A percentile compares a stretch with the other conserved stretches of the same genome.
phyloP scores from a whole-genome alignment of 257 asterid genomes.

The Ilex asprella region DNA sequence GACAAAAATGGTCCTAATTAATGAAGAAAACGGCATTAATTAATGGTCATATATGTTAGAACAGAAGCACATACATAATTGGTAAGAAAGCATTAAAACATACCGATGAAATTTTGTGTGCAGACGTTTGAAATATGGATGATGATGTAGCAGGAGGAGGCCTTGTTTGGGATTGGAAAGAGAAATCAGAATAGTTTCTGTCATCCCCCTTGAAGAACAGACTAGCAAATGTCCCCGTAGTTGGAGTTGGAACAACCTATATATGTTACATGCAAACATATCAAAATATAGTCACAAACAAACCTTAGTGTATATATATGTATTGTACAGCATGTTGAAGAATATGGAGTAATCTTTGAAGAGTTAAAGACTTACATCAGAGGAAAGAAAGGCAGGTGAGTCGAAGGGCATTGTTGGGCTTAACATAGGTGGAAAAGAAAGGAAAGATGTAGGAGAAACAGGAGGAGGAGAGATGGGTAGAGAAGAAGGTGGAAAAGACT shows the following conservation, averaged over 20 bases:
- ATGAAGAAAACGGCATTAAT: too few species aligned
- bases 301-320: too few species aligned
- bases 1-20: too few species aligned
- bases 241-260: conserved; percentile 66
- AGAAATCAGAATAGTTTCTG: conserved; percentile 35
- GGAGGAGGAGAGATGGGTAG: background rate
- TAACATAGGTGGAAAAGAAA: background rate
- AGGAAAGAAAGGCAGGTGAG: conserved; percentile 61
- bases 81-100: too few species aligned
- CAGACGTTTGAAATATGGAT: conserved; percentile 32
- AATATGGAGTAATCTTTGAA: background rate
- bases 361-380: conserved; percentile 42
- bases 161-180: conserved; percentile 45
- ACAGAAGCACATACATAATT: conserved; percentile 10
- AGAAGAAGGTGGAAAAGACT: background rate
- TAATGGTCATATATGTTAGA: too few species aligned
- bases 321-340: background rate
- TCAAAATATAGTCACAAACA: background rate
- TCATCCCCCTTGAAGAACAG: background rate
- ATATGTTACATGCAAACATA: background rate
- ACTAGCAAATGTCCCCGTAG: conserved; percentile 27
- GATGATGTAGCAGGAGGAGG: conserved; percentile 26
- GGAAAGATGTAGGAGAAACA: background rate
- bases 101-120: conserved; percentile 25
- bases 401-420: background rate